These are phyloP conservation scores for Monilinia polystroma DNA, from an alignment of 2,329 filamentous ascomycete genomes.

Conservation along the genomic window DNA sequence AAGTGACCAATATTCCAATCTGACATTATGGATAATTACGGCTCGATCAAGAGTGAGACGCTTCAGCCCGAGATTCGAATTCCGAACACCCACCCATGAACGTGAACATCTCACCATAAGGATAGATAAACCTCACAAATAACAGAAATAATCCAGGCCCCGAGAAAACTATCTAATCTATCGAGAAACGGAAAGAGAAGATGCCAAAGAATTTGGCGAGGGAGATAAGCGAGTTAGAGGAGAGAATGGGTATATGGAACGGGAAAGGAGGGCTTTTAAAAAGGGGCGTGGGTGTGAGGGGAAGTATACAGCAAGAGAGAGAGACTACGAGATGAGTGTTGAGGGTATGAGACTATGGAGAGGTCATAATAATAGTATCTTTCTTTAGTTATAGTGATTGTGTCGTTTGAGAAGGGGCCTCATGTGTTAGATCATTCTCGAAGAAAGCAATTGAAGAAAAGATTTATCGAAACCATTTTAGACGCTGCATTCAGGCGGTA, in stretches of 20 bases:
- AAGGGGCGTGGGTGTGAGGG: constrained; percentile 1
- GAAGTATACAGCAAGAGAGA: neutral
- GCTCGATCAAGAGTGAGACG: neutral
- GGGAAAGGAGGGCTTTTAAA: constrained; percentile 12
- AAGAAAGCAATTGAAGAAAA: too few species aligned
- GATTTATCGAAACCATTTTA: too few species aligned
- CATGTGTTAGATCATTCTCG: too few species aligned
- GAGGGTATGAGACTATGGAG: neutral
- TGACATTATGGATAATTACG: constrained; percentile 2
- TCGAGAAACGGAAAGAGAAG: neutral
- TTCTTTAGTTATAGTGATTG: neutral
- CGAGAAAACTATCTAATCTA: neutral
- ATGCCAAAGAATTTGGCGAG: neutral
- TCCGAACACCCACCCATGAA: neutral
- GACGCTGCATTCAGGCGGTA: too few species aligned
- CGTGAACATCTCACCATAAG: neutral
- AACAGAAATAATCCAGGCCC: constrained; percentile 7
- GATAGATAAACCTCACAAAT: neutral
- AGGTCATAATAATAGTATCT: neutral
- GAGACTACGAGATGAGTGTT: constrained; percentile 12
- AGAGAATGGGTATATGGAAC: constrained; percentile 12
- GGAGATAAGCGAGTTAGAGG: constrained; percentile 16
- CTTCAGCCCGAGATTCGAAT: neutral
- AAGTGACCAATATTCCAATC: neutral
- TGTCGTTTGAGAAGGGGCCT: too few species aligned